Base-by-base conservation (phyloP, 768 basidiomycete species). In the Hygrocybe punicea region DNA sequence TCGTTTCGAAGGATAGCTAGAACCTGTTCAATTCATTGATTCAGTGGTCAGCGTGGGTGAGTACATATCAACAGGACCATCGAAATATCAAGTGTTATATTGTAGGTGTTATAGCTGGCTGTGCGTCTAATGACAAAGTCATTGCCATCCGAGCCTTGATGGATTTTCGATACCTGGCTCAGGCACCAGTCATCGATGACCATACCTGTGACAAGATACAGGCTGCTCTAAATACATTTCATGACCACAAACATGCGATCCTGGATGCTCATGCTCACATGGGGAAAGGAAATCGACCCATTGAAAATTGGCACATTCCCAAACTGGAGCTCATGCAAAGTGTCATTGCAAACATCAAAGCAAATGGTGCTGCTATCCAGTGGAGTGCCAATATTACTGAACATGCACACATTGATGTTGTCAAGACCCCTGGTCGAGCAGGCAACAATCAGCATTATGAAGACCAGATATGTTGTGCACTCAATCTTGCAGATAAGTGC, bases 291-390 rank as follows among this genome's bases (percentile, higher is more conserved):
- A 55, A 65, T 3, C 53, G 21, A 14, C 53, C 65, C 1, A 69
- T 75, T 19, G 35, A 71, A 6, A 59, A 77, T 52, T 80, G 70
- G 62, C 50, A 70, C 14, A 79, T 80, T 40, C 76, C 73, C 1
- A 81, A 81, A 58, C 69, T 78, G 8, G 73, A 76, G 51, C 60
- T 74, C 13, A 58, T 76, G 21, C 73, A 75, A 17, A 71, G 67
- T 37, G 65, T 77, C 4, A 39, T 57, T 2, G 16, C 51, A 1
- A 73, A 64, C 51, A 72, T 72, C 16, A 46, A 50, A 3, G 36
- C 29, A 1, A 69, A 67, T 50, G 77, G 76, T 0, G 65, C 61
- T 4, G 52, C 70, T 2, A 63, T 67, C 6, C 71, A 78, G 48
- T 74, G 68, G 67, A 70, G 72, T 46, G 68, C 70, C 0, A 69